Evolutionary conservation across 345 rosid genomes (phyloP).

Genomic region (Aegle marmelos): DNA sequence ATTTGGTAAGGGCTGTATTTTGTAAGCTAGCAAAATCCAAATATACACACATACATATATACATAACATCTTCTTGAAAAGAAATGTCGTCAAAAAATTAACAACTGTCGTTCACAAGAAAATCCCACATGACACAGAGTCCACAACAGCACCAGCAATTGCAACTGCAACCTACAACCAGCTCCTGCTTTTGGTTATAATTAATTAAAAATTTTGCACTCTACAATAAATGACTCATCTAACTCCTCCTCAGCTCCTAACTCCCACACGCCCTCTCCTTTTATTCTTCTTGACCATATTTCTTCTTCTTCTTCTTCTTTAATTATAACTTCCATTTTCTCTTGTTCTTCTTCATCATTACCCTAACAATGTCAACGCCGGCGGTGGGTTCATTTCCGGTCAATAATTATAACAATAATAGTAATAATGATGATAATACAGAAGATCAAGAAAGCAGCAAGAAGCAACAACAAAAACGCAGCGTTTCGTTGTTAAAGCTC

Average conservation of each 20-base stretch:
- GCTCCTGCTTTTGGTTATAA: background rate
- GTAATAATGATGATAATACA: background rate
- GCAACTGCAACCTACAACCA: background rate
- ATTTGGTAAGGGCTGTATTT: too few species aligned
- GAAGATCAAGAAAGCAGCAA: conserved; percentile 16
- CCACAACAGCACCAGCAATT: background rate
- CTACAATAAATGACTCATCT: conserved; percentile 26
- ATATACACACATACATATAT: accelerated
- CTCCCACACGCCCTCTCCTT: background rate
- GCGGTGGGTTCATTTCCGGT: background rate
- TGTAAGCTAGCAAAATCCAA: too few species aligned
- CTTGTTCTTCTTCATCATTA: background rate
- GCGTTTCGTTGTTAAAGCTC: conserved; percentile 60
- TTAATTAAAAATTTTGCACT: background rate
- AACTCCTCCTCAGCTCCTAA: conserved; percentile 18
- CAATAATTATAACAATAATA: background rate
- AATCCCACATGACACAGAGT: background rate
- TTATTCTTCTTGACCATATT: background rate
- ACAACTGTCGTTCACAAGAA: conserved; percentile 14
- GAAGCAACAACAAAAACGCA: conserved; percentile 19
- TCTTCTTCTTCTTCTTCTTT: background rate
- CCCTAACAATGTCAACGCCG: background rate
- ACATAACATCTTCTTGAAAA: too few species aligned
- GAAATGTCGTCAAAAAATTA: background rate
- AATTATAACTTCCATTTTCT: background rate